Conservation (phyloP, 345 rosid genomes). For the Trapa incisa region DNA sequence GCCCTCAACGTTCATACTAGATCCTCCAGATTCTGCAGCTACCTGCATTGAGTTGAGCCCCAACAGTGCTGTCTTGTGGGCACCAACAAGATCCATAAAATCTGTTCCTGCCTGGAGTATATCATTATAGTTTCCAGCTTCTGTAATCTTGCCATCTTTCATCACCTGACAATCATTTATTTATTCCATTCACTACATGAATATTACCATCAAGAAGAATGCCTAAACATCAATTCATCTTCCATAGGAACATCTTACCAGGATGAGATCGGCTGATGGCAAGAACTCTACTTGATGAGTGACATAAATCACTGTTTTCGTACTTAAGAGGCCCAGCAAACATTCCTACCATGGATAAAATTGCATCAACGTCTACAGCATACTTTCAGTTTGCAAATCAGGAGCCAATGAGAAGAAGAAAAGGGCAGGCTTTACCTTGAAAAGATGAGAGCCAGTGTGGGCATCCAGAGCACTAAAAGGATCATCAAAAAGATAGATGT, state of each 20-base stretch:
- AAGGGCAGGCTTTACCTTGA: slow-evolving; percentile 33
- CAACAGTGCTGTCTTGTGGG: slow-evolving; percentile 53
- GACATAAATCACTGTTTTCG: slow-evolving; percentile 62
- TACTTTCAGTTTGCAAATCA: neutral
- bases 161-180: slow-evolving; percentile 37
- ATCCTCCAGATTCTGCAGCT: slow-evolving; percentile 15
- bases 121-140: slow-evolving; percentile 57
- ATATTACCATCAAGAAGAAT: neutral
- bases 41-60: slow-evolving; percentile 29
- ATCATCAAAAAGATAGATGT: slow-evolving; percentile 77
- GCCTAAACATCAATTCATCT: neutral
- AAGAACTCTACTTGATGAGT: slow-evolving; percentile 85
- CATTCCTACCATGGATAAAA: slow-evolving; percentile 35
- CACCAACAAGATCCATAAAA: slow-evolving; percentile 70
- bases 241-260: slow-evolving; percentile 24
- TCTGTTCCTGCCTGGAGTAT: slow-evolving; percentile 51
- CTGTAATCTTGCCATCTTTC: slow-evolving; percentile 68
- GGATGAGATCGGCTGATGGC: slow-evolving; percentile 59
- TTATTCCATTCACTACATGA: neutral
- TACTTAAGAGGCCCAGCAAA: slow-evolving; percentile 33
- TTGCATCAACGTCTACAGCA: neutral
- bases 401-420: neutral
- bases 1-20: slow-evolving; percentile 14
- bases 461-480: slow-evolving; percentile 93
- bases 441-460: slow-evolving; percentile 73